These are phyloP conservation scores for Mallotus repandus DNA, from an alignment of 441 rosid species.

Conservation along the genomic window DNA sequence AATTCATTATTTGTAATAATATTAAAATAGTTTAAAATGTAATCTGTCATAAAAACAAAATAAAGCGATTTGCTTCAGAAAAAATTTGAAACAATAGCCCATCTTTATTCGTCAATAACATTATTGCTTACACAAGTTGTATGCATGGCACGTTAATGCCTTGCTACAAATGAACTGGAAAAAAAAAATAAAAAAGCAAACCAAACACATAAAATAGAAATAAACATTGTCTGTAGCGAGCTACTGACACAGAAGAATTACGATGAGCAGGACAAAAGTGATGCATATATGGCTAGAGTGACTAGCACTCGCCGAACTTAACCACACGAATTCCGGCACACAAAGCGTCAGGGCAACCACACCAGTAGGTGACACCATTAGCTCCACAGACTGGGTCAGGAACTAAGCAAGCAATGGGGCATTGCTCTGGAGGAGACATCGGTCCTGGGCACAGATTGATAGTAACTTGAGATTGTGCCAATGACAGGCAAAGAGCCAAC, in stretches of 20 bases:
- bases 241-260: background rate
- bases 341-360: slow-evolving; percentile 65
- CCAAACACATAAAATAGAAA: background rate
- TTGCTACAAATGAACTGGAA: background rate
- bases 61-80: too few species aligned
- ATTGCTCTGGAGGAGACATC: slow-evolving; percentile 2
- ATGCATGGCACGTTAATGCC: background rate
- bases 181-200: too few species aligned
- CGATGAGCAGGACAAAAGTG: background rate
- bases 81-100: background rate
- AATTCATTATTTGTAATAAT: too few species aligned
- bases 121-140: background rate
- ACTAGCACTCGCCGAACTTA: slow-evolving; percentile 39
- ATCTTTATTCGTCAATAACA: background rate
- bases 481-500: background rate
- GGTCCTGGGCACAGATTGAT: slow-evolving; percentile 12
- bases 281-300: background rate
- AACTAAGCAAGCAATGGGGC: slow-evolving; percentile 1
- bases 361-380: slow-evolving; percentile 69
- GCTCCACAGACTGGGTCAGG: slow-evolving; percentile 66
- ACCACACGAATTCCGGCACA: slow-evolving; percentile 62
- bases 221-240: too few species aligned
- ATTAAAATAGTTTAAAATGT: too few species aligned
- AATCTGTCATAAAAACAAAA: too few species aligned
- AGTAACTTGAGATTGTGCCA: background rate